Conservation (phyloP, 2,329 filamentous ascomycete genomes). For the Penicillium sp. region DNA sequence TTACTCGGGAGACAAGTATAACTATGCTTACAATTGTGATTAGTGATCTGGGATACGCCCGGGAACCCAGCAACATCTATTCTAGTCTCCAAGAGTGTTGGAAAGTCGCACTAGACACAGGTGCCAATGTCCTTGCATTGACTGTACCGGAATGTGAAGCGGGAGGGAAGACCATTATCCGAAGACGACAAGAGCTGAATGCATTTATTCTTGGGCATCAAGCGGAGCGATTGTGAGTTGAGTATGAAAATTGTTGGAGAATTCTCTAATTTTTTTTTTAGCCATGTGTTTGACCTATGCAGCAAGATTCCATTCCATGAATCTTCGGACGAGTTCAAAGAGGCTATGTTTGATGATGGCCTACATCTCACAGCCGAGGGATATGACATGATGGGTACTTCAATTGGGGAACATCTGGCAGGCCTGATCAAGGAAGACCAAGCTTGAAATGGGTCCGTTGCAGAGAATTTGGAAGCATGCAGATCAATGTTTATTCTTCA, state of each 20-base stretch:
- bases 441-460: too few relatives aligned
- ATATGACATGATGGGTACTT: conserved; percentile 58
- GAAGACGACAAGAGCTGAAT: conserved; percentile 48
- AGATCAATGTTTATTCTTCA: too few relatives aligned
- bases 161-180: conserved; percentile 26
- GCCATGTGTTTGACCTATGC: conserved; percentile 54
- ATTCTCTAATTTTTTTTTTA: conserved; percentile 23
- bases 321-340: conserved; percentile 44
- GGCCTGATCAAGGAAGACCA: not conserved
- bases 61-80: conserved; percentile 43
- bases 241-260: not conserved
- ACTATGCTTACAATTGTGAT: not conserved
- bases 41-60: conserved; percentile 47
- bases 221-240: conserved; percentile 50
- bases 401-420: conserved; percentile 49
- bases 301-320: conserved; percentile 50
- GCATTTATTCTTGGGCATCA: conserved; percentile 47
- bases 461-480: too few relatives aligned
- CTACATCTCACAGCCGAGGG: conserved; percentile 55
- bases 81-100: conserved; percentile 48
- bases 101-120: conserved; percentile 46
- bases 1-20: not conserved
- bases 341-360: conserved; percentile 56
- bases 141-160: conserved; percentile 54
- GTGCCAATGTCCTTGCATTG: conserved; percentile 55